Evolutionary conservation across 2,329 filamentous ascomycete species (phyloP).

Genomic region (Onygenales sp.): DNA sequence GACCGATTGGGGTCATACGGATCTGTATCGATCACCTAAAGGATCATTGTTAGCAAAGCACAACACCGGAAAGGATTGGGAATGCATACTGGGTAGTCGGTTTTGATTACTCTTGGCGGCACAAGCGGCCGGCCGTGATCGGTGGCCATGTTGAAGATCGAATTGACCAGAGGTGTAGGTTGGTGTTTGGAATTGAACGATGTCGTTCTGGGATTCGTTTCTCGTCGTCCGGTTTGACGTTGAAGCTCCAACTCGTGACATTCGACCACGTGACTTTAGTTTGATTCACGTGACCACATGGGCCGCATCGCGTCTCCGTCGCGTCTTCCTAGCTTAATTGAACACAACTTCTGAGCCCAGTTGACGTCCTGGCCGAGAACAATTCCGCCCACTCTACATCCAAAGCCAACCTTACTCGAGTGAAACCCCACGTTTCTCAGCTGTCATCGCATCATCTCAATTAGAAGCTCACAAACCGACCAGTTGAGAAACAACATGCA

Average conservation of each 20-base stretch:
- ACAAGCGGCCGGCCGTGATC: conserved; percentile 42
- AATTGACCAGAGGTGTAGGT: not conserved
- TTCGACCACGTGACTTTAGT: not conserved
- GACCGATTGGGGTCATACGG: conserved; percentile 55
- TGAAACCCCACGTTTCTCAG: not conserved
- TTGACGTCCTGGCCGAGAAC: not conserved
- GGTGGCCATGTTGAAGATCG: conserved; percentile 22
- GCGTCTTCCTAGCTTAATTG: not conserved
- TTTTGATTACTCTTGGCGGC: conserved; percentile 68
- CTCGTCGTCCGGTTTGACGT: not conserved
- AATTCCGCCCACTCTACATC: not conserved
- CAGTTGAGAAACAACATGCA: too few species aligned
- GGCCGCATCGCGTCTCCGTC: not conserved
- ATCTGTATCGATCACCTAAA: conserved; percentile 94
- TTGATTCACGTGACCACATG: not conserved
- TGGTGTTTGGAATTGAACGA: not conserved
- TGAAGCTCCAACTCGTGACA: not conserved
- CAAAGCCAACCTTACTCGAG: not conserved
- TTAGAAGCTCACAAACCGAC: too few species aligned
- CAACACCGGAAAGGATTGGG: not conserved
- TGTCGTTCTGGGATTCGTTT: not conserved
- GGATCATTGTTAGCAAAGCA: not conserved
- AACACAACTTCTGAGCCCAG: not conserved
- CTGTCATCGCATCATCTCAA: too few species aligned
- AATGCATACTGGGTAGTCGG: conserved; percentile 73